Percentiles rank a stretch among this genome's conserved stretches.
Evolutionary conservation across 306 rosid species (phyloP).

Genomic region (Castanospermum australe): DNA sequence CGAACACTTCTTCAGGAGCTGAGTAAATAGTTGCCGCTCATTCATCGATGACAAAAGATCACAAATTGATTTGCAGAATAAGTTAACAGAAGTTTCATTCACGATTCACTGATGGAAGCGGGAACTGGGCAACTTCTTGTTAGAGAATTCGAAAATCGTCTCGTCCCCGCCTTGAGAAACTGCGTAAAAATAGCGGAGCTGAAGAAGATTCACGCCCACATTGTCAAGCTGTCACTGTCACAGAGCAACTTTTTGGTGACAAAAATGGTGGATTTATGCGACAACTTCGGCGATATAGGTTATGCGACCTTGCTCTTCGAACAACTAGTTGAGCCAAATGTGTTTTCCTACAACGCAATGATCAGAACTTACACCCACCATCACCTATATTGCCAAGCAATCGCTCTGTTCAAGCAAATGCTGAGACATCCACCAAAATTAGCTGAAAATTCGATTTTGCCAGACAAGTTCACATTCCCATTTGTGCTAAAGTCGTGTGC

Average conservation of each 20-base stretch:
- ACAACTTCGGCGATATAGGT: constrained; percentile 35
- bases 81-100: background rate
- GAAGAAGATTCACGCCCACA: constrained; percentile 56
- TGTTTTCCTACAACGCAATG: constrained; percentile 58
- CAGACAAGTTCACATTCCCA: constrained; percentile 71
- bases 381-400: constrained; percentile 28
- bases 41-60: constrained; percentile 28
- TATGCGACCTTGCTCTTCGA: constrained; percentile 56
- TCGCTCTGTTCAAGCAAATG: constrained; percentile 56
- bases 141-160: constrained; percentile 57
- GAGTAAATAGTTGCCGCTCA: constrained; percentile 34
- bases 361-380: constrained; percentile 62
- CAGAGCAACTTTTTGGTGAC: constrained; percentile 74
- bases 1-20: constrained; percentile 44
- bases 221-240: constrained; percentile 52
- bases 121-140: background rate
- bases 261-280: constrained; percentile 68
- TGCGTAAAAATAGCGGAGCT: constrained; percentile 33
- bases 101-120: constrained; percentile 19
- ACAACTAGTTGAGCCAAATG: constrained; percentile 54
- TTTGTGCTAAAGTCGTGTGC: constrained; percentile 68
- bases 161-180: constrained; percentile 46
- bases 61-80: background rate
- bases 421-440: constrained; percentile 18
- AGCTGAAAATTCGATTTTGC: constrained; percentile 25